phyloP scores from a whole-genome alignment of 371 early-diverging fungal species.

The Rhizomucor miehei region DNA sequence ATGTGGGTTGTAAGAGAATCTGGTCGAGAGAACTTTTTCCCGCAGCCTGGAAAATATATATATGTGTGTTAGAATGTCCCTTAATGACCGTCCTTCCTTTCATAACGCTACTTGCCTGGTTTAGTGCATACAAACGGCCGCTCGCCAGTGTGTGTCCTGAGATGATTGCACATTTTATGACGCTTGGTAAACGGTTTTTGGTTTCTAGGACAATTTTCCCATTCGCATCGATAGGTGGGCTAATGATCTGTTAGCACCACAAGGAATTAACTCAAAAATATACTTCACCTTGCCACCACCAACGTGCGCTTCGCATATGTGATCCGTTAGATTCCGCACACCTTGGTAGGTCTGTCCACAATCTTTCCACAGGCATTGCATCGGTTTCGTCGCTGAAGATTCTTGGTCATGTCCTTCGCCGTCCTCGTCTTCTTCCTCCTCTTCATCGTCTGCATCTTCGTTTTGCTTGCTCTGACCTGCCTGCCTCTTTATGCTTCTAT shows the following conservation, averaged over 20 bases:
- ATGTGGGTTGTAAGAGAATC: conserved; percentile 89
- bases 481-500: not conserved
- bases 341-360: conserved; percentile 46
- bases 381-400: conserved; percentile 10
- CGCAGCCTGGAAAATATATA: conserved; percentile 42
- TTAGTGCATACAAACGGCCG: conserved; percentile 57
- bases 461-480: not conserved
- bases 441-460: conserved; percentile 9
- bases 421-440: conserved; percentile 13
- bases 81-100: not conserved
- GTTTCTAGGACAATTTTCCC: conserved; percentile 77
- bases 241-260: conserved; percentile 8
- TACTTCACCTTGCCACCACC: conserved; percentile 29
- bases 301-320: conserved; percentile 60
- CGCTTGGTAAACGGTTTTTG: conserved; percentile 84
- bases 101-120: conserved; percentile 14
- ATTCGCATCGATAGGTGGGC: conserved; percentile 76
- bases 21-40: conserved; percentile 82
- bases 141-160: conserved; percentile 89
- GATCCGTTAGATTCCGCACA: conserved; percentile 49
- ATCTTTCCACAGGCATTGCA: conserved; percentile 56
- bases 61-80: not conserved
- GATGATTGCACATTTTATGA: conserved; percentile 88
- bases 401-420: conserved; percentile 7
- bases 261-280: not conserved